Percentiles rank a stretch among this genome's conserved stretches.
Conservation (phyloP, 345 rosid species). For the Acer negundo region DNA sequence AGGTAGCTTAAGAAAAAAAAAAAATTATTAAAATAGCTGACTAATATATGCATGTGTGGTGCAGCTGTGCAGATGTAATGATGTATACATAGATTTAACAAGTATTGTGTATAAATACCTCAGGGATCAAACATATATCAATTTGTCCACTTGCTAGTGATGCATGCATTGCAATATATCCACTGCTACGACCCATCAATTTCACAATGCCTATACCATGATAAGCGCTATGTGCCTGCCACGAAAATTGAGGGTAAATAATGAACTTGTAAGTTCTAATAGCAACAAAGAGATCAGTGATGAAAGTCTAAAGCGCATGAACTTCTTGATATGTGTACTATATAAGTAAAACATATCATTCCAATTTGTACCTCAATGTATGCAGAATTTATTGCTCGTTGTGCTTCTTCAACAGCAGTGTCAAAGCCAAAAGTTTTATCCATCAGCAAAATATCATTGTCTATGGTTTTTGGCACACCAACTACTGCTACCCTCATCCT, state of each 20-base stretch:
- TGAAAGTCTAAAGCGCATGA: constrained; percentile 1
- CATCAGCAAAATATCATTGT: constrained; percentile 93
- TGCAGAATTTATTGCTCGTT: constrained; percentile 95
- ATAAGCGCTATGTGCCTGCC: constrained; percentile 93
- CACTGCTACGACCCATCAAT: constrained; percentile 99
- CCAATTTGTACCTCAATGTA: constrained; percentile 77
- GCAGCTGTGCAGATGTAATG: no score
- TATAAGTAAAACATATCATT: neutral
- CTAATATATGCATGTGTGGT: neutral
- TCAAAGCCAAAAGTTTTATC: constrained; percentile 98
- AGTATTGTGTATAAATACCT: constrained; percentile 50
- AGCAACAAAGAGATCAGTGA: constrained; percentile 13
- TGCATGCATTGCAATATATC: constrained; percentile 98
- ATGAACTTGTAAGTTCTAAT: constrained; percentile 7
- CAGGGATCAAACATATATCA: constrained; percentile 96
- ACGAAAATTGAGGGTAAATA: constrained; percentile 14
- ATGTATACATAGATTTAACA: neutral
- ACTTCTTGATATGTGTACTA: neutral
- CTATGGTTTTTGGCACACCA: constrained; percentile 98
- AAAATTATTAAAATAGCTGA: constrained; percentile 14
- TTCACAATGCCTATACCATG: constrained; percentile 95
- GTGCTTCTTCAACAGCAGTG: constrained; percentile 99
- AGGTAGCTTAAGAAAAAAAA: constrained; percentile 58
- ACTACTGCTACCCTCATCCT: constrained; percentile 79
- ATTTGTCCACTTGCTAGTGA: constrained; percentile 97